A percentile compares a stretch with the other conserved stretches of the same genome.
These are phyloP conservation scores for Gigaspora rosea DNA, from an alignment of 192 early-diverging fungal genomes.

Conservation along the genomic window DNA sequence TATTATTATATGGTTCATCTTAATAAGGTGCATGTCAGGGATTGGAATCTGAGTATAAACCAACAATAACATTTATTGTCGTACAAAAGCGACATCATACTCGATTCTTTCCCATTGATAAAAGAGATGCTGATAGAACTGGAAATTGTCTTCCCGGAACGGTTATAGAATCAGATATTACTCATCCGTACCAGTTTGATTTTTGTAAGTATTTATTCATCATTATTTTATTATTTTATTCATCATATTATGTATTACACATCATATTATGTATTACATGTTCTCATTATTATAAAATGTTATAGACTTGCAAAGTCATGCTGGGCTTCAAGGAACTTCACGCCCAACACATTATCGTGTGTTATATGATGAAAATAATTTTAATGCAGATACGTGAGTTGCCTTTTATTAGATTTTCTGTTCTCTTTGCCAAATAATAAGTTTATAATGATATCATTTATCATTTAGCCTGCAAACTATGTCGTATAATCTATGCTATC, in stretches of 20 bases:
- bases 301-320: conserved; percentile 74
- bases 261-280: not conserved
- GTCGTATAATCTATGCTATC: conserved; percentile 84
- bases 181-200: conserved; percentile 76
- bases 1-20: too few relatives aligned
- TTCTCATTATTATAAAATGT: not conserved
- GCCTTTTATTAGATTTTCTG: not conserved
- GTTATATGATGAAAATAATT: conserved; percentile 76
- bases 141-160: conserved; percentile 81
- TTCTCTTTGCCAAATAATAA: not conserved
- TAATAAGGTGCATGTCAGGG: conserved; percentile 48
- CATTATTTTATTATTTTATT: too few relatives aligned
- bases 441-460: not conserved
- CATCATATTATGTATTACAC: not conserved
- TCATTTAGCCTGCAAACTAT: conserved; percentile 61
- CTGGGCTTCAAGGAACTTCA: conserved; percentile 91
- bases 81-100: conserved; percentile 82
- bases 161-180: conserved; percentile 65
- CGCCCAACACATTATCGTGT: conserved; percentile 90
- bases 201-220: conserved; percentile 48
- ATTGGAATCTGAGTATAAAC: conserved; percentile 53
- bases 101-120: conserved; percentile 66
- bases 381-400: conserved; percentile 57
- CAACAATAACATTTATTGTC: conserved; percentile 70
- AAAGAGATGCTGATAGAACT: conserved; percentile 58